Conservation (phyloP, 495 filamentous ascomycete genomes). For the Aspergillus conjunctus region DNA sequence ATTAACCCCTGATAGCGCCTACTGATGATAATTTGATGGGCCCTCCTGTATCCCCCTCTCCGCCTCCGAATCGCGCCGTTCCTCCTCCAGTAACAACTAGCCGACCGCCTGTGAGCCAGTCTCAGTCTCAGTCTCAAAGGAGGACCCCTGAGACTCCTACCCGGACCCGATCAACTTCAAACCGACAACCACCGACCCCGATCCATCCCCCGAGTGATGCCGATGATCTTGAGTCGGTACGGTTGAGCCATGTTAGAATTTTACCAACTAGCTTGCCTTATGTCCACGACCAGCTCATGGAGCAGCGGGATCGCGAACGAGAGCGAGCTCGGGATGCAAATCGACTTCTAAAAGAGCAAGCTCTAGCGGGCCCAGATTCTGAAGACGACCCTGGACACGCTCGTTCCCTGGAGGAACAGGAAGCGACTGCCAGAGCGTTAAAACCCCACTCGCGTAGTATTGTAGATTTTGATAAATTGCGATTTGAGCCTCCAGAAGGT, state of each 20-base stretch:
- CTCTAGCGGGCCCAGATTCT: constrained; percentile 32
- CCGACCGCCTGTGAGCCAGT: constrained; percentile 19
- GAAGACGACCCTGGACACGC: constrained; percentile 52
- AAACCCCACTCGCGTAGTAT: constrained; percentile 76
- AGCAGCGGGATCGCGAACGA: constrained; percentile 58
- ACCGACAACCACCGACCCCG: constrained; percentile 29
- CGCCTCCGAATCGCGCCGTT: constrained; percentile 26
- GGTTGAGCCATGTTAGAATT: constrained; percentile 81
- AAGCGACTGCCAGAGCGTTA: constrained; percentile 70
- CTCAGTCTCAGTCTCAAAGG: constrained; percentile 31
- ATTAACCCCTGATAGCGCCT: constrained; percentile 38
- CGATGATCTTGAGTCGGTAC: constrained; percentile 35
- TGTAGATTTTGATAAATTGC: constrained; percentile 53
- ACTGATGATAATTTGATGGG: constrained; percentile 45
- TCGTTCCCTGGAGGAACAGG: constrained; percentile 71
- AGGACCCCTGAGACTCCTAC: constrained; percentile 21
- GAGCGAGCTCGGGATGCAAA: constrained; percentile 36
- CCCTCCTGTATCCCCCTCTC: constrained; percentile 28
- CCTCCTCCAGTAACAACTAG: constrained; percentile 27
- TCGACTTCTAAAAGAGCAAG: constrained; percentile 31
- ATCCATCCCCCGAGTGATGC: constrained; percentile 32
- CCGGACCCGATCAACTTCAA: constrained; percentile 32
- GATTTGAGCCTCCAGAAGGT: constrained; percentile 67
- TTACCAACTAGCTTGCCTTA: constrained; percentile 86
- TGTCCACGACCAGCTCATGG: constrained; percentile 89